Conservation (phyloP, 495 filamentous ascomycete genomes). For the Poronia punctata region DNA sequence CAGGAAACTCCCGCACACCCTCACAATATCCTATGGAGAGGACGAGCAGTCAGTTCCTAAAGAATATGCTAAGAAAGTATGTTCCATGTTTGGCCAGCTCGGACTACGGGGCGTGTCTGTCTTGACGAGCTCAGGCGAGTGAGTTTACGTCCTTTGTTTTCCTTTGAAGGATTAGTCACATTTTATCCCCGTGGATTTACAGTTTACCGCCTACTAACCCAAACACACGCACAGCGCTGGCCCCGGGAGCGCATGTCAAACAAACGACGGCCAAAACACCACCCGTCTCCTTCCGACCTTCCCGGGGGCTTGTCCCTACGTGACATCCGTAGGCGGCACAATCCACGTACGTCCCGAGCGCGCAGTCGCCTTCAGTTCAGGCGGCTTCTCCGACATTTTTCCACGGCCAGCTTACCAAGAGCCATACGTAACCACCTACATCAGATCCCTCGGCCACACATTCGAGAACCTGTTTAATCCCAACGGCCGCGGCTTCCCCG, state of each 20-base stretch:
- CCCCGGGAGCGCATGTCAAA: slow-evolving; percentile 56
- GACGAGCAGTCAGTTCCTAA: slow-evolving; percentile 68
- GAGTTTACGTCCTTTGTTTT: slow-evolving; percentile 8
- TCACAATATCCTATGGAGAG: slow-evolving; percentile 77
- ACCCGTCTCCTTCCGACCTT: slow-evolving; percentile 57
- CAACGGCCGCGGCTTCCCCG: slow-evolving; percentile 57
- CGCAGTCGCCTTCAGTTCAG: slow-evolving; percentile 50
- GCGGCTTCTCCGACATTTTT: slow-evolving; percentile 62
- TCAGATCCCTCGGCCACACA: slow-evolving; percentile 27
- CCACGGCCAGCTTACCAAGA: slow-evolving; percentile 52
- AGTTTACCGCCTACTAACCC: slow-evolving; percentile 3
- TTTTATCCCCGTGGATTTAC: neutral
- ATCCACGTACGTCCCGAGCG: slow-evolving; percentile 49
- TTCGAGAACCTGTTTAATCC: slow-evolving; percentile 43
- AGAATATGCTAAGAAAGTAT: slow-evolving; percentile 59
- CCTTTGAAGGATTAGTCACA: no score
- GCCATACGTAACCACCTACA: slow-evolving; percentile 43
- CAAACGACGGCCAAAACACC: slow-evolving; percentile 61
- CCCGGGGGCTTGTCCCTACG: slow-evolving; percentile 63
- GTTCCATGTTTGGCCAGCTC: slow-evolving; percentile 57
- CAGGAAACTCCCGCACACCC: slow-evolving; percentile 57
- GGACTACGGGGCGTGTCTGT: slow-evolving; percentile 72
- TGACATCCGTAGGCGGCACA: slow-evolving; percentile 67
- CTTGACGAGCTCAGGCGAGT: slow-evolving; percentile 66
- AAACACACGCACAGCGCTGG: slow-evolving; percentile 38